Evolutionary conservation across 2,329 filamentous ascomycete species (phyloP), one percentile per base, ranked within the genome.

Genomic region (Colletotrichum zoysiae): DNA sequence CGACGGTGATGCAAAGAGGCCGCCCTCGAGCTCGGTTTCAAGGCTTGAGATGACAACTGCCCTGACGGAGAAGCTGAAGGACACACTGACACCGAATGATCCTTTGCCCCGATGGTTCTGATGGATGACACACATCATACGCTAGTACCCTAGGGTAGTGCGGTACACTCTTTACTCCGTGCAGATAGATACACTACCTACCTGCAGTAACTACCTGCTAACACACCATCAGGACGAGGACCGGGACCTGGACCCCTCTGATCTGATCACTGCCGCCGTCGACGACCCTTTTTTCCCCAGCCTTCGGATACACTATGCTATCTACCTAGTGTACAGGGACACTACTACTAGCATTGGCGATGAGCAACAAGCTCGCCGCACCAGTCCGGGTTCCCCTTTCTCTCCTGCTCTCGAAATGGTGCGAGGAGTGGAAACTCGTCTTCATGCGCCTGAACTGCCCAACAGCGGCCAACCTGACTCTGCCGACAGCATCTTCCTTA

Each of bases 381-480:
- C n/a, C 26, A 55, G 23, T 50, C 69, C n/a, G 35, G 69, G 69
- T 69, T 48, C 65, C 65, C 69, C 69, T 63, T 67, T 71, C n/a
- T 68, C 69, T 71, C 51, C 56, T 55, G 40, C 40, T 57, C 51
- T 40, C 46, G 64, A 30, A 59, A 23, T 63, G 40, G 69, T 64
- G 46, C 56, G 35, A 71, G 26, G 23, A 30, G 58, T 63, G 69
- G 51, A 63, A 71, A 63, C 58, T 65, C 51, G 59, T n/a, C 65
- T 71, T 71, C 35, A 71, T 71, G 69, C 69, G 57, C 69, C 61
- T 63, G 60, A 30, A 63, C 60, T 12, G 35, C 30, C 33, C 35
- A 71, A 64, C 69, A 69, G 65, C 69, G 69, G 44, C 58, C 58
- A 71, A 69, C 69, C 69, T 71, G 53, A 46, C 69, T 58, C 38